Base-by-base conservation (phyloP, 1,284 basidiomycete species). In the Microbotryomycetes sp. region DNA sequence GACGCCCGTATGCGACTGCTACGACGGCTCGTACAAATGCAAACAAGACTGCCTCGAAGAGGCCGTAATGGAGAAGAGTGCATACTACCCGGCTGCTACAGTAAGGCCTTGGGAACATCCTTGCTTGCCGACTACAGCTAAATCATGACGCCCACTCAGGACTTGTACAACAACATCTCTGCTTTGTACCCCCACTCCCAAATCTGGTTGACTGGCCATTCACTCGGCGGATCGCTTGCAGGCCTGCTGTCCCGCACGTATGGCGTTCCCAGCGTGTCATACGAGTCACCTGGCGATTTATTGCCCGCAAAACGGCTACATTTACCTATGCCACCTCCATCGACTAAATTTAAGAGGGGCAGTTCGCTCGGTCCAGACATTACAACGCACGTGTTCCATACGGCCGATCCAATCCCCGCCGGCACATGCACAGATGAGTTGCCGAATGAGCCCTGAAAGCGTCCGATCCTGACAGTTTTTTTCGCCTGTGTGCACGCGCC, bases 161-260 rank as follows among this genome's bases (percentile, higher is more conserved):
- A 92, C 76, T 76, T 97, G 55, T 97, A 92, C 79, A 89, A 93
- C 80, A 91, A 97, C 78, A 70, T 98, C 55, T 88, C 91, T 5
- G 89, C 88, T 74, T 84, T 94, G 81, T 99, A 96, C 75, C 96
- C 94, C 9, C 78, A 89, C 65, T 83, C 92, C 57, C 88, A 88
- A 67, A 88, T 98, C 62, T 98, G 94, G 96, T 78, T 97, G 46
- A 84, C 83, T 18, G 94, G 94, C 0, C 91, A 96, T 75, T 93
- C 88, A 18, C 78, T 98, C 6, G 91, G 93, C 49, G 93, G 92
- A 15, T 83, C 89, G 0, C 78, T 97, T 5, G 86, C 90, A 0
- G 83, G 87, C n/a, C 80, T 97, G 56, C 79, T 97, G 21, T 92
- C 89, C 1, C 79, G 85, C 18, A 96, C 94, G 0, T 98, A 97